phyloP scores from a whole-genome alignment of 2,329 filamentous ascomycete species.

The Aureobasidium zeae region DNA sequence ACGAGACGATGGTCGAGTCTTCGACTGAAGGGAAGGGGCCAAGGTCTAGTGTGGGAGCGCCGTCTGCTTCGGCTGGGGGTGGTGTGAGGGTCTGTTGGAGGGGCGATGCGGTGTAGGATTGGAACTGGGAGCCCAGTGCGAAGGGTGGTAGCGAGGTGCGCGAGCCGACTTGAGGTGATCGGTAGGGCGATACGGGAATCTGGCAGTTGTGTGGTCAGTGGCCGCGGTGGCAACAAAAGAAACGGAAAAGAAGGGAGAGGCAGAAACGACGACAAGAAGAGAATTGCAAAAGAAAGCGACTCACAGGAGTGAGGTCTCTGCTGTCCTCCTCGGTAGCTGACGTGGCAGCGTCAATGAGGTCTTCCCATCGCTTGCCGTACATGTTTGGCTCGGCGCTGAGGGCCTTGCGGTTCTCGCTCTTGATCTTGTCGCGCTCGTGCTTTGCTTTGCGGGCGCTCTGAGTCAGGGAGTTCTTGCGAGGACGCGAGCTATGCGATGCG shows the following conservation, averaged over 20 bases:
- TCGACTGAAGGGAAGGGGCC: constrained; percentile 87
- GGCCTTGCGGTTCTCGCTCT: constrained; percentile 69
- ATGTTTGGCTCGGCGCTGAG: constrained; percentile 73
- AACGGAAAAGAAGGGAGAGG: no score
- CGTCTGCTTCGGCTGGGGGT: constrained; percentile 43
- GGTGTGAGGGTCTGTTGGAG: constrained; percentile 85
- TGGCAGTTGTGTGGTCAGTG: constrained; percentile 21
- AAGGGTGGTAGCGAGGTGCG: constrained; percentile 54
- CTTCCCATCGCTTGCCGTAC: constrained; percentile 88
- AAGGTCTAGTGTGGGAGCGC: constrained; percentile 31
- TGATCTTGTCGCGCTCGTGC: constrained; percentile 73
- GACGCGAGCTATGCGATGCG: constrained; percentile 57
- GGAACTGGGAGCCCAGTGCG: constrained; percentile 42
- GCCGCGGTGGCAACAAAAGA: constrained; percentile 15
- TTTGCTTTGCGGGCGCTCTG: constrained; percentile 66
- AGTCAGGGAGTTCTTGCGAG: constrained; percentile 77
- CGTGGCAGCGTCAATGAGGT: constrained; percentile 87
- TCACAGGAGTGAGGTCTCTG: constrained; percentile 74
- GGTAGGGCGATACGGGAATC: constrained; percentile 43
- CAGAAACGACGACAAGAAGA: background rate
- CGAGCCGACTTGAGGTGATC: constrained; percentile 42
- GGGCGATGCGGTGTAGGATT: constrained; percentile 77
- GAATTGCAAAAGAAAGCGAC: constrained; percentile 34
- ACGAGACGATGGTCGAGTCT: constrained; percentile 25
- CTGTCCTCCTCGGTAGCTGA: constrained; percentile 90